These are phyloP conservation scores for Quercus rubra DNA, from an alignment of 306 rosid genomes.

Conservation along the genomic window DNA sequence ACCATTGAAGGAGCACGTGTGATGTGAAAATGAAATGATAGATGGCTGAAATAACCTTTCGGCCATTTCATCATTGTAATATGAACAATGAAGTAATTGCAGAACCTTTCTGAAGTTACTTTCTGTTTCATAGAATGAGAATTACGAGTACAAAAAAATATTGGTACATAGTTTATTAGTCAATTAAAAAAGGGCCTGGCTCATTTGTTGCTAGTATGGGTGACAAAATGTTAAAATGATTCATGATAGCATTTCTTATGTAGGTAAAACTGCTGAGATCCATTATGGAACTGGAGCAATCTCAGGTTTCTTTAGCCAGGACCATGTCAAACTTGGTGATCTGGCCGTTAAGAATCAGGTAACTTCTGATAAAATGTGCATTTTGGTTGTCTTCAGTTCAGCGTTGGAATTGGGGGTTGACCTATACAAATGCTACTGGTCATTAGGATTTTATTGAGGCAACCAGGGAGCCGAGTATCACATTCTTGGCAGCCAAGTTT, in stretches of 20 bases:
- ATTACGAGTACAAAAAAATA: background rate
- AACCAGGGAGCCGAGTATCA: constrained; percentile 39
- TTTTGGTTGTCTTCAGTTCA: background rate
- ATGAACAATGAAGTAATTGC: background rate
- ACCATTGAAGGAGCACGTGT: background rate
- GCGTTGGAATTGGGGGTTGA: background rate
- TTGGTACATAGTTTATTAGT: background rate
- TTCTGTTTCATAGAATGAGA: background rate
- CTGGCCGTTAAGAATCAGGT: constrained; percentile 30
- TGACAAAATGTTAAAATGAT: background rate
- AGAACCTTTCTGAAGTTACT: background rate
- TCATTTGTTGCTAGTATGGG: background rate
- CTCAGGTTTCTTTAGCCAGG: constrained; percentile 43
- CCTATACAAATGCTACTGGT: background rate
- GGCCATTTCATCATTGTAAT: background rate
- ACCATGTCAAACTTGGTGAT: constrained; percentile 29
- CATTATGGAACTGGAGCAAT: constrained; percentile 46
- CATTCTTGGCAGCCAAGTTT: constrained; percentile 40
- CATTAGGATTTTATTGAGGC: constrained; percentile 47
- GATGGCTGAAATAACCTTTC: background rate
- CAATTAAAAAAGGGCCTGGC: background rate
- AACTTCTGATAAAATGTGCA: background rate
- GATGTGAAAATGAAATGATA: background rate
- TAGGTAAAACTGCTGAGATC: constrained; percentile 39
- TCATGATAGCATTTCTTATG: background rate